Percentiles rank a stretch among this genome's conserved stretches.
Conservation (phyloP, 805 yeast species). For the Barnettozyma pratensis region DNA sequence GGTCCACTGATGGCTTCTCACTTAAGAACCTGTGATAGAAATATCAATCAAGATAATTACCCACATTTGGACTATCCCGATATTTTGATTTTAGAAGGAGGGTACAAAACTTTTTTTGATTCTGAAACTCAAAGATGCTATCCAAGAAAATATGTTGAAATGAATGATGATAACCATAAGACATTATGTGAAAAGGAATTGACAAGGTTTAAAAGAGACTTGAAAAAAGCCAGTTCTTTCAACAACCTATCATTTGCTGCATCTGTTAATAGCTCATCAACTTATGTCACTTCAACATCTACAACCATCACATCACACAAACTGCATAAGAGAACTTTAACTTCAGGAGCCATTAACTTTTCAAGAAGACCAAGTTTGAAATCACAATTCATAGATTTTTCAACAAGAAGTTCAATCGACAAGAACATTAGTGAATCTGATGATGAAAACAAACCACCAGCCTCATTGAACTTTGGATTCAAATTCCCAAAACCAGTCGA, state of each 20-base stretch:
- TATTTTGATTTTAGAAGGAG: slow-evolving; percentile 83
- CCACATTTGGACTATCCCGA: slow-evolving; percentile 87
- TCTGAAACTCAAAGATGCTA: slow-evolving; percentile 51
- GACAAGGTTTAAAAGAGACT: slow-evolving; percentile 44
- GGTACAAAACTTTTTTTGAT: slow-evolving; percentile 76
- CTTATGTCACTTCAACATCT: slow-evolving; percentile 5
- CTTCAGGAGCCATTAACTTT: slow-evolving; percentile 19
- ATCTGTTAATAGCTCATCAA: slow-evolving; percentile 11
- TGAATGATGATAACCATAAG: slow-evolving; percentile 62
- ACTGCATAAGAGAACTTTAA: slow-evolving; percentile 21
- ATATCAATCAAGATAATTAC: slow-evolving; percentile 63
- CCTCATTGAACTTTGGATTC: slow-evolving; percentile 22
- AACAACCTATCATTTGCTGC: slow-evolving; percentile 23
- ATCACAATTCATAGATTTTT: slow-evolving; percentile 14
- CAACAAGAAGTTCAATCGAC: slow-evolving; percentile 9
- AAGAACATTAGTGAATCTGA: not conserved
- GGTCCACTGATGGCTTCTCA: slow-evolving; percentile 94
- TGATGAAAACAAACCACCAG: slow-evolving; percentile 22
- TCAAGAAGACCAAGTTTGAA: slow-evolving; percentile 18
- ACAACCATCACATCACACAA: not conserved
- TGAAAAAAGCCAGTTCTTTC: slow-evolving; percentile 34
- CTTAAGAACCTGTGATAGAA: slow-evolving; percentile 78
- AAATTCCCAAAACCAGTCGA: slow-evolving; percentile 19
- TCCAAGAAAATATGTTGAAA: slow-evolving; percentile 79
- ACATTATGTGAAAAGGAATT: slow-evolving; percentile 50